Conservation (phyloP, 306 rosid species). For the Pueraria montana region DNA sequence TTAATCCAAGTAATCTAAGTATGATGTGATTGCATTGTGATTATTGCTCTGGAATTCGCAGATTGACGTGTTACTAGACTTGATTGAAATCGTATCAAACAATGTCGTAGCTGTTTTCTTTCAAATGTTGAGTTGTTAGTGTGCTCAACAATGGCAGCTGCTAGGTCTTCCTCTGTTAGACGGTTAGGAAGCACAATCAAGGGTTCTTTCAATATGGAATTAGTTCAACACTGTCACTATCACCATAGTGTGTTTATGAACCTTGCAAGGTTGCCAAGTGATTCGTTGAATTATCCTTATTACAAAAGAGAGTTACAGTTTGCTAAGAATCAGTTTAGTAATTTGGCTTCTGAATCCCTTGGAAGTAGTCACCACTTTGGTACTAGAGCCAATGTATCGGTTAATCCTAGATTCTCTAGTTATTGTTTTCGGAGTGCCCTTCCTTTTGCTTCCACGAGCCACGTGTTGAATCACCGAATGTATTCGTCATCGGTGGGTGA, state of each 20-base stretch:
- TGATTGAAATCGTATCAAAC: slow-evolving; percentile 31
- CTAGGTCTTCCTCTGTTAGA: slow-evolving; percentile 57
- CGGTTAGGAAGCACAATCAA: slow-evolving; percentile 48
- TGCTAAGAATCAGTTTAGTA: slow-evolving; percentile 37
- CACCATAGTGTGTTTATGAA: slow-evolving; percentile 41
- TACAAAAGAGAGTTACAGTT: slow-evolving; percentile 39
- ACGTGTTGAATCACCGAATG: slow-evolving; percentile 49
- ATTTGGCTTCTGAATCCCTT: slow-evolving; percentile 36
- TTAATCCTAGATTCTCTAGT: slow-evolving; percentile 47
- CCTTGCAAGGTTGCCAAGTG: slow-evolving; percentile 49
- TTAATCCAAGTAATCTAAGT: neutral
- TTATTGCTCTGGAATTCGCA: slow-evolving; percentile 50
- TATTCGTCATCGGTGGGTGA: slow-evolving; percentile 61
- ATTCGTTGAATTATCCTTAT: slow-evolving; percentile 39
- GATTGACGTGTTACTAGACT: slow-evolving; percentile 43
- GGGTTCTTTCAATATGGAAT: slow-evolving; percentile 39
- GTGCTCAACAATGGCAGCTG: slow-evolving; percentile 61
- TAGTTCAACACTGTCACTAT: slow-evolving; percentile 38
- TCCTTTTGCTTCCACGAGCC: slow-evolving; percentile 49
- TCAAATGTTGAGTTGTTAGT: slow-evolving; percentile 44
- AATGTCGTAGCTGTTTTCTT: slow-evolving; percentile 34
- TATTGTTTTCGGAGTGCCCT: slow-evolving; percentile 40
- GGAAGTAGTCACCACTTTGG: slow-evolving; percentile 20
- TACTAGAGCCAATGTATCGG: slow-evolving; percentile 45
- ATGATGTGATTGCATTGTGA: slow-evolving; percentile 40